Conservation (phyloP, 257 asterid species). For the Leptodermis oblonga region DNA sequence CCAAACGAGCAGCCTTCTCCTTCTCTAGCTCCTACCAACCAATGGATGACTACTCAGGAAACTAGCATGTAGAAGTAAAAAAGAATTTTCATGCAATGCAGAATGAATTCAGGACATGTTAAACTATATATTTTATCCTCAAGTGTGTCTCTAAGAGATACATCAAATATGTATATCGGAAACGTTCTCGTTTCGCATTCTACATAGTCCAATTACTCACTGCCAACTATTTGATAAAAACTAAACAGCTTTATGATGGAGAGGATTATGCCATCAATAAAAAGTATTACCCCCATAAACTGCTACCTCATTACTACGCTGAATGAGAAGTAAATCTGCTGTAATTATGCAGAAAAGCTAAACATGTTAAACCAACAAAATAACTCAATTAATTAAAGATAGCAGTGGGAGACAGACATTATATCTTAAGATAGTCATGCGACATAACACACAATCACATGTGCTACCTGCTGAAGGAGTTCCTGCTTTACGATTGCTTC, state of each 20-base stretch:
- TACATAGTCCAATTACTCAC: not conserved
- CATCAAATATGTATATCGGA: not conserved
- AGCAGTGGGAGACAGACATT: not conserved
- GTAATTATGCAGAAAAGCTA: slow-evolving; percentile 2
- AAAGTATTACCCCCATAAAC: not conserved
- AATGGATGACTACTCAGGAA: slow-evolving; percentile 10
- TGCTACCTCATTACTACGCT: not conserved
- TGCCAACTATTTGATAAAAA: not conserved
- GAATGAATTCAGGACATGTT: not conserved
- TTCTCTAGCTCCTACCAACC: slow-evolving; percentile 68
- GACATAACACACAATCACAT: slow-evolving; percentile 9
- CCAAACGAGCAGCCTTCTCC: slow-evolving; percentile 84
- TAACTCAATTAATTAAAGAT: not conserved
- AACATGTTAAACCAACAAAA: not conserved
- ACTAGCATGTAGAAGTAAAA: not conserved
- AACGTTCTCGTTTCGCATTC: not conserved
- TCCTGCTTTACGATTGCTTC: slow-evolving; percentile 78
- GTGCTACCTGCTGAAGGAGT: slow-evolving; percentile 76
- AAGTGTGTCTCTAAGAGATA: not conserved
- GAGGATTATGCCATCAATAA: not conserved
- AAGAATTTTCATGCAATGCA: not conserved
- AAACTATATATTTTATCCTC: not conserved
- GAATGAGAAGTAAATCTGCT: not conserved
- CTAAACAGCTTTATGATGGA: not conserved
- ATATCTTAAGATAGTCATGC: too few relatives aligned